These are phyloP conservation scores for Chenopodium quinoa DNA, from an alignment of 148 eudicot genomes.

Conservation along the genomic window DNA sequence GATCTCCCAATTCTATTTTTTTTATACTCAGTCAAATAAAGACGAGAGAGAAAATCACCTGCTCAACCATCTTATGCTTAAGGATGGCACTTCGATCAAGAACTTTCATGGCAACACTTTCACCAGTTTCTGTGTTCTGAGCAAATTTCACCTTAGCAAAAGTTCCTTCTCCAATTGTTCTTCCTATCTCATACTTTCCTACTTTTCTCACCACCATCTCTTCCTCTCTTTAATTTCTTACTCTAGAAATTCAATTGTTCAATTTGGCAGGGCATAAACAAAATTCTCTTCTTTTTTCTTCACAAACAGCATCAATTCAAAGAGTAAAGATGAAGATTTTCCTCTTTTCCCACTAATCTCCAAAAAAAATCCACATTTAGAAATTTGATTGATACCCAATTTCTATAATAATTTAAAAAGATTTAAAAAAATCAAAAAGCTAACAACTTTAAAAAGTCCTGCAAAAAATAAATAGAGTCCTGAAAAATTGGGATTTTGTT, in stretches of 20 bases:
- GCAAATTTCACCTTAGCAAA: slow-evolving; percentile 97
- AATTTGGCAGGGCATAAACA: slow-evolving; percentile 11
- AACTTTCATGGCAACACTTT: slow-evolving; percentile 95
- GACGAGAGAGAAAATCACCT: slow-evolving; percentile 42
- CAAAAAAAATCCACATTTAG: background rate
- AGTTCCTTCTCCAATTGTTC: slow-evolving; percentile 97
- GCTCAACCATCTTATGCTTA: slow-evolving; percentile 96
- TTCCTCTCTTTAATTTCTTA: slow-evolving; percentile 16
- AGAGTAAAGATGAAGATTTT: slow-evolving; percentile 6
- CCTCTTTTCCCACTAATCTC: background rate
- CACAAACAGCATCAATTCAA: background rate
- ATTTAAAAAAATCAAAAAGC: background rate
- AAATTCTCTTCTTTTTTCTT: background rate
- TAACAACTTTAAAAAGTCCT: background rate
- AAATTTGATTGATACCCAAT: background rate
- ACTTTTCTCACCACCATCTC: slow-evolving; percentile 86
- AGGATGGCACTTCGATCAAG: slow-evolving; percentile 83
- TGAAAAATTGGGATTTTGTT: slow-evolving; percentile 1
- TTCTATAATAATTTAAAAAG: too few relatives aligned
- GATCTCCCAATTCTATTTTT: slow-evolving; percentile 7
- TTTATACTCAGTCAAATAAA: background rate
- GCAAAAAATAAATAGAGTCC: background rate
- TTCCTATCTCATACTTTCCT: slow-evolving; percentile 93
- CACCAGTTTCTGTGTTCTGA: slow-evolving; percentile 96
- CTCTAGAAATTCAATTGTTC: slow-evolving; percentile 2